Base-by-base conservation (phyloP, 208 protist genomes). In the Crithidia fasciculata region DNA sequence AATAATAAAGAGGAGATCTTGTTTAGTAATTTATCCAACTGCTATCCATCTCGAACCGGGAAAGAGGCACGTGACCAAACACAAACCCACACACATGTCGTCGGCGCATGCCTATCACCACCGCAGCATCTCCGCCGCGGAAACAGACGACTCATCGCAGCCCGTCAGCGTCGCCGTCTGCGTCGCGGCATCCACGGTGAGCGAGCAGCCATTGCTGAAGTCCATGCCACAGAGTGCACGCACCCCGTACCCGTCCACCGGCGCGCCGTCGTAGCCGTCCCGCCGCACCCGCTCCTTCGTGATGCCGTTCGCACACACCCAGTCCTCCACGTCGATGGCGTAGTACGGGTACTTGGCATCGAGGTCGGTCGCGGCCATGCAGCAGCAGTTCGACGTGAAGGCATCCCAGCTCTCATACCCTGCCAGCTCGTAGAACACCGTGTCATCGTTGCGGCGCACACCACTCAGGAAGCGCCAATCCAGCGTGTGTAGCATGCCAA, bases 261-360 rank as follows among this genome's bases (percentile, higher is more conserved):
- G 61, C 2, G 4, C 56, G 13, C 63, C 69, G 19, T 79, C 73
- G 49, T 74, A 82, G 16, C 53, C 74, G 52, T 90, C 86, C 0
- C 86, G 76, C 28, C 90, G 84, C 13, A 95, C 73, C n/a, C 90
- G 83, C 72, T 95, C 84, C 75, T 93, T 93, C 45, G 83, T 80
- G 8, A 82, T 70, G 10, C 90, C 86, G 19, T 92, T 86, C 18
- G 72, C 81, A 61, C 90, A 95, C 18, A 92, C n/a, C 86, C 90
- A 93, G 41, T 87, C 55, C 79, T 95, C 87, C 45, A 89, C 82
- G 62, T 88, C 86, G 2, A 90, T 5, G 8, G 81, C 81, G 62
- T 93, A 89, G 55, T 86, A 90, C 7, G 90, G 90, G 64, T 79
- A 85, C 15, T 19, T 49, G 5, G 81, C 55, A 3, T 49, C 41